A percentile compares a stretch with the other conserved stretches of the same genome.
These are phyloP conservation scores for Daldinia caldariorum DNA, from an alignment of 495 filamentous ascomycete genomes.

Conservation along the genomic window DNA sequence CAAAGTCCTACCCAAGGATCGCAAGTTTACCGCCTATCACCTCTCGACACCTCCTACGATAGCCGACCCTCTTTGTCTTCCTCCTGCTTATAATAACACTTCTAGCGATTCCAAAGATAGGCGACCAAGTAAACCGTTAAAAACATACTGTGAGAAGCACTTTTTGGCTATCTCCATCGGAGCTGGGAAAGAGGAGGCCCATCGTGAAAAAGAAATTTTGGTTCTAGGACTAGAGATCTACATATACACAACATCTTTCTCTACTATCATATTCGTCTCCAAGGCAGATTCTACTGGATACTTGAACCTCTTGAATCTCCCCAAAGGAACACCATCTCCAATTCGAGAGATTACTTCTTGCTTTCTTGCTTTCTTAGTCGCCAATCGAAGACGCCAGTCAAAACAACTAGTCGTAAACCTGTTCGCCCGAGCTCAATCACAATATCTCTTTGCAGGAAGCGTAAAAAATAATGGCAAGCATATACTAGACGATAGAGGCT, in stretches of 20 bases:
- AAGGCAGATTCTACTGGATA: conserved; percentile 98
- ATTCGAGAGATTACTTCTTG: conserved; percentile 74
- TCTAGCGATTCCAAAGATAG: conserved; percentile 51
- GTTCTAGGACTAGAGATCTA: conserved; percentile 67
- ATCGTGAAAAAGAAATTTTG: conserved; percentile 43
- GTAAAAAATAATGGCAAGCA: conserved; percentile 87
- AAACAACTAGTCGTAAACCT: conserved; percentile 84
- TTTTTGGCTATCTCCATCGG: conserved; percentile 80
- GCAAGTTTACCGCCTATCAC: conserved; percentile 81
- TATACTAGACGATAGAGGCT: conserved; percentile 86
- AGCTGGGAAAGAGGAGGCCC: conserved; percentile 15
- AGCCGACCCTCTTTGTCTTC: conserved; percentile 78
- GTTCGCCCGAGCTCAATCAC: conserved; percentile 90
- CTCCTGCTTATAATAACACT: conserved; percentile 72
- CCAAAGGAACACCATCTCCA: conserved; percentile 72
- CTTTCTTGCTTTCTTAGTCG: conserved; percentile 79
- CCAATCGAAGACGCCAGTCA: conserved; percentile 70
- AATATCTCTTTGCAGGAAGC: conserved; percentile 95
- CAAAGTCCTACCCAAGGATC: conserved; percentile 73
- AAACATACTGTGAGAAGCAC: conserved; percentile 87
- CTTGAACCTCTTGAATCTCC: conserved; percentile 70
- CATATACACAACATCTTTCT: conserved; percentile 77
- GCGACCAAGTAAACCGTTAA: conserved; percentile 45
- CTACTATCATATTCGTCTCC: conserved; percentile 90
- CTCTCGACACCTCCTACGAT: conserved; percentile 83